A percentile compares a stretch with the other conserved stretches of the same genome.
Evolutionary conservation across 495 filamentous ascomycete genomes (phyloP).

Genomic region (Hapsidospora chrysogenum): DNA sequence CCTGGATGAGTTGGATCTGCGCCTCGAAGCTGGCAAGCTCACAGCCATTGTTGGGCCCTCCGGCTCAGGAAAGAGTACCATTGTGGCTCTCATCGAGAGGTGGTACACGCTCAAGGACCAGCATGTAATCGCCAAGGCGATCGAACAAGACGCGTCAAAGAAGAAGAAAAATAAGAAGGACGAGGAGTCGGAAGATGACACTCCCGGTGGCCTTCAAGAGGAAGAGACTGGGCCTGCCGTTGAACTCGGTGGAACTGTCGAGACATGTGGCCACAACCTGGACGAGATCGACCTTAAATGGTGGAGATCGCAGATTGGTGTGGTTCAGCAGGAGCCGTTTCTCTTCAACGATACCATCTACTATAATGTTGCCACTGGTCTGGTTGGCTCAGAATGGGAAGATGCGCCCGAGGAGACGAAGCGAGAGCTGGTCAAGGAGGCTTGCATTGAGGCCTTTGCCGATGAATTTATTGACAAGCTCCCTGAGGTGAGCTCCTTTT

Average conservation of each 20-base stretch:
- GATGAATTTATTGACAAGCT: conserved; percentile 41
- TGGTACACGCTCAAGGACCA: conserved; percentile 65
- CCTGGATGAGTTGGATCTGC: conserved; percentile 31
- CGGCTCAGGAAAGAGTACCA: conserved; percentile 54
- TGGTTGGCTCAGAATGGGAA: conserved; percentile 41
- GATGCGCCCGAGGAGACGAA: conserved; percentile 33
- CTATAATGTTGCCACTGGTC: conserved; percentile 43
- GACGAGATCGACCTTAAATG: conserved; percentile 41
- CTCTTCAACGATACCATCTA: conserved; percentile 58
- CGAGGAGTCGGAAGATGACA: conserved; percentile 10
- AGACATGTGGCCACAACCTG: conserved; percentile 38
- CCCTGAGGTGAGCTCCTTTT: conserved; percentile 20
- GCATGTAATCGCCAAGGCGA: conserved; percentile 27
- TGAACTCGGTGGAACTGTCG: conserved; percentile 29
- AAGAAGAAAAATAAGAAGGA: conserved; percentile 18
- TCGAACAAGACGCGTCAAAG: conserved; percentile 26
- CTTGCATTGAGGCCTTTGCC: conserved; percentile 40
- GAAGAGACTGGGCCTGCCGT: conserved; percentile 22
- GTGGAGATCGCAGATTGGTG: conserved; percentile 50
- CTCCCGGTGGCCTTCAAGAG: conserved; percentile 8
- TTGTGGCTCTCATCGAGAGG: conserved; percentile 61
- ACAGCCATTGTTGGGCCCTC: conserved; percentile 75
- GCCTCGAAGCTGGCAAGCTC: conserved; percentile 57
- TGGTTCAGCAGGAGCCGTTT: conserved; percentile 59
- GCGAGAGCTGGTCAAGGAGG: conserved; percentile 34